A percentile compares a stretch with the other conserved stretches of the same genome.
Evolutionary conservation across 169 alveolate species (phyloP).

Genomic region (Eimeria zaria): DNA sequence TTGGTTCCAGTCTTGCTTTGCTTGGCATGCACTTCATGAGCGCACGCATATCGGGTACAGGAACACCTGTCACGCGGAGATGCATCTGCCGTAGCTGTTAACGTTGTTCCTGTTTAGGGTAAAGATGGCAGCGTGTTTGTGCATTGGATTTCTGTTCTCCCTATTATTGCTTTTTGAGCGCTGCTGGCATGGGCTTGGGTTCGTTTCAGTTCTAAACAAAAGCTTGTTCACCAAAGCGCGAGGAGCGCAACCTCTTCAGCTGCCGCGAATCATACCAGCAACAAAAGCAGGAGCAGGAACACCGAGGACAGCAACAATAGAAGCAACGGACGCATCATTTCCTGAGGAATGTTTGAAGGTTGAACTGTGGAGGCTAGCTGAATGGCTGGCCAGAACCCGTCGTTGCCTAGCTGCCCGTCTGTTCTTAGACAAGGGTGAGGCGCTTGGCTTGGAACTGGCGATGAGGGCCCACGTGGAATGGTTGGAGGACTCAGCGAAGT

Average conservation of each 20-base stretch:
- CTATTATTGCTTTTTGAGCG: background rate
- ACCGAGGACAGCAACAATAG: background rate
- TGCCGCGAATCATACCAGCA: background rate
- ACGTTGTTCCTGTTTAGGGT: background rate
- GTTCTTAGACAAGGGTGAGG: constrained; percentile 12
- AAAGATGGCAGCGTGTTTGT: background rate
- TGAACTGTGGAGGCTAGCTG: constrained; percentile 26
- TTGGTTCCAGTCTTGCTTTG: background rate
- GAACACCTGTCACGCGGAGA: background rate
- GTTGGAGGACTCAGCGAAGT: background rate
- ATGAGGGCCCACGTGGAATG: constrained; percentile 18
- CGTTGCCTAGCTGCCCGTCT: constrained; percentile 71
- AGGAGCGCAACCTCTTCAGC: constrained; percentile 34
- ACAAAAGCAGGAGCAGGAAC: background rate
- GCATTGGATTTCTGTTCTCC: background rate
- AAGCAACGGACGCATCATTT: background rate
- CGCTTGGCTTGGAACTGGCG: constrained; percentile 27
- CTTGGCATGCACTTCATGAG: background rate
- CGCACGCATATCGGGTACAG: background rate
- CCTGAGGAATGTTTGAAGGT: background rate
- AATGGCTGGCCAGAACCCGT: constrained; percentile 52
- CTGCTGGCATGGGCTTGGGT: background rate
- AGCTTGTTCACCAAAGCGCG: constrained; percentile 38
- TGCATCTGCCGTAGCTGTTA: background rate
- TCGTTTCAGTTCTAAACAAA: constrained; percentile 35